phyloP scores from a whole-genome alignment of 208 protist species.

The Tritrichomonas foetus region DNA sequence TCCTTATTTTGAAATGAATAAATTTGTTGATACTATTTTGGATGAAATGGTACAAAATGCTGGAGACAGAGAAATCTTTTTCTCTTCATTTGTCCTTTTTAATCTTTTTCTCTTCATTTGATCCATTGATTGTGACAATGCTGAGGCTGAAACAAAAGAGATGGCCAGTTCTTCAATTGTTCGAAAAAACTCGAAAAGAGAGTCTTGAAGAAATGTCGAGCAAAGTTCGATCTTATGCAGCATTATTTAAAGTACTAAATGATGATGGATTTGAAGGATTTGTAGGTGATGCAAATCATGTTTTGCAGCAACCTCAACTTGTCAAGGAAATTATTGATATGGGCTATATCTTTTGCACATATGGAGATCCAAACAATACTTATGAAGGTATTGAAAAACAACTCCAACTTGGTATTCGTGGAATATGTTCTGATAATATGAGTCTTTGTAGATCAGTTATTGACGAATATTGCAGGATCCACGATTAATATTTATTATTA shows the following conservation, averaged over 20 bases:
- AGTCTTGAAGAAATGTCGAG: neutral
- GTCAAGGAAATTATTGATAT: neutral
- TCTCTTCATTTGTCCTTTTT: neutral
- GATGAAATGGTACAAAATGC: neutral
- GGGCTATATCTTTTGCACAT: neutral
- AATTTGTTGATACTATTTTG: neutral
- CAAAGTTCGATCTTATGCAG: neutral
- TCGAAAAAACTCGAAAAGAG: neutral
- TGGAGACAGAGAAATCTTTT: neutral
- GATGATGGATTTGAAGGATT: conserved; percentile 6
- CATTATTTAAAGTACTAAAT: neutral
- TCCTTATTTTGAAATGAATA: neutral
- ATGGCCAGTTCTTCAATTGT: conserved; percentile 31
- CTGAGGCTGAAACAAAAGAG: neutral
- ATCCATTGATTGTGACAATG: neutral
- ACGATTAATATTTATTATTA: too few species aligned
- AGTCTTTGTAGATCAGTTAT: too few species aligned
- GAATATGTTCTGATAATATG: conserved; percentile 19
- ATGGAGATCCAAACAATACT: conserved; percentile 7
- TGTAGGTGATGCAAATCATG: neutral
- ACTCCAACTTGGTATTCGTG: neutral
- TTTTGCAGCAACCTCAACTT: neutral
- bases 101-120: conserved; percentile 26
- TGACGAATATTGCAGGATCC: too few species aligned
- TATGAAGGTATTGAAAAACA: neutral